Conservation (phyloP, 2,329 filamentous ascomycete species). For the Lomentospora prolificans region DNA sequence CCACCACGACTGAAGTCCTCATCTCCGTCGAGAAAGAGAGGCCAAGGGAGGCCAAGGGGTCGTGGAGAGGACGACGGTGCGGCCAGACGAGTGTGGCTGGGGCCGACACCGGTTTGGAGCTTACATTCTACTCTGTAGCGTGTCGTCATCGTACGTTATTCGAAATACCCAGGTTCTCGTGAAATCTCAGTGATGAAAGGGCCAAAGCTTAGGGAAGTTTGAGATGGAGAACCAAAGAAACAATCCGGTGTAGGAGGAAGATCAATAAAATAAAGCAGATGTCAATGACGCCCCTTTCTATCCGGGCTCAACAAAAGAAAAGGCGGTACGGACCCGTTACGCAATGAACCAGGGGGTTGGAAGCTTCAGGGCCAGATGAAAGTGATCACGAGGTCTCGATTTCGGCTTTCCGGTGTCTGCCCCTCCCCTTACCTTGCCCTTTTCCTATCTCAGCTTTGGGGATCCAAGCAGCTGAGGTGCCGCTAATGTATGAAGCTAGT, state of each 20-base stretch:
- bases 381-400: background rate
- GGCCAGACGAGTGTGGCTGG: background rate
- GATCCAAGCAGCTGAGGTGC: too few species aligned
- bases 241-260: too few species aligned
- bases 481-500: too few species aligned
- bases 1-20: background rate
- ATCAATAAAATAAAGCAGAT: too few species aligned
- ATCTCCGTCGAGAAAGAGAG: background rate
- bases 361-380: too few species aligned
- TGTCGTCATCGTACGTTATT: background rate
- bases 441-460: too few species aligned
- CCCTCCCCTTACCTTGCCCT: background rate
- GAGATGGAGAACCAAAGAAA: too few species aligned
- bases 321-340: too few species aligned
- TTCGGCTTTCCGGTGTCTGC: too few species aligned
- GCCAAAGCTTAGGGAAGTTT: background rate
- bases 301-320: too few species aligned
- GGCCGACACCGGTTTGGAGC: background rate
- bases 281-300: background rate
- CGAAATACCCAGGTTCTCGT: background rate
- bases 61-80: background rate
- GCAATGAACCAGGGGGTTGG: too few species aligned
- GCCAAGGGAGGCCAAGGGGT: background rate
- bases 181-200: background rate
- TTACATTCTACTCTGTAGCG: conserved; percentile 1